Base-by-base conservation (phyloP, 176 grass and related monocot species). In the Oryza brachyantha region DNA sequence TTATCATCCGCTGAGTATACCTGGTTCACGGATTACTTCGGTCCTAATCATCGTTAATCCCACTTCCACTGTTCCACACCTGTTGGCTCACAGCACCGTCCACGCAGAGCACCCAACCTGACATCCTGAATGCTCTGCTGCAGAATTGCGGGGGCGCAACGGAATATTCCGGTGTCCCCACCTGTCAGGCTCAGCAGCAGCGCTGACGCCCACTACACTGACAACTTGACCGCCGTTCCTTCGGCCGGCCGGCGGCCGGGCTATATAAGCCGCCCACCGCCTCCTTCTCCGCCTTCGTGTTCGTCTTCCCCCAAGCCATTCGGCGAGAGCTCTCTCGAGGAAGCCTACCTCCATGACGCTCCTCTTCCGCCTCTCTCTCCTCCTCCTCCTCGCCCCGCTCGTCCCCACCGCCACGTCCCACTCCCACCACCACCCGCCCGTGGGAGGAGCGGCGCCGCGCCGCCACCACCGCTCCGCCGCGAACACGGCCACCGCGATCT, bases 341-440 rank as follows among this genome's bases (percentile, higher is more conserved):
- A 57, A 57, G n/a, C 52, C 21, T 1, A n/a, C 11, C 35, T 14
- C 82, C 45, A 82, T 87, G 85, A 79, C 85, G 32, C 41, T 8
- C 17, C 52, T 57, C 52, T 17, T 55, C 72, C 73, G 26, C 79
- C 40, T 52, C 13, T 36, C 25, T 13, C 54, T 81, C 58, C 60
- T 85, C 17, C 32, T 78, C 57, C 66, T 66, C 17, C 22, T 83
- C 28, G 7, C 26, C 22, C n/a, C 59, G 0, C 17, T 76, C 61
- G n/a, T 83, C 35, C 1, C 78, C 64, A 12, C 78, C 17, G 11
- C 67, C 75, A 21, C 71, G 13, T 10, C 84, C 16, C 39, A 41
- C 39, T 52, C 48, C 48, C 35, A 40, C 31, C 26, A 85, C 8
- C 31, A 26, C 57, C 14, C 59, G 26, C 42, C 42, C 35, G 76